Conservation (phyloP, 1,284 basidiomycete genomes). For the Rhodofomes roseus region DNA sequence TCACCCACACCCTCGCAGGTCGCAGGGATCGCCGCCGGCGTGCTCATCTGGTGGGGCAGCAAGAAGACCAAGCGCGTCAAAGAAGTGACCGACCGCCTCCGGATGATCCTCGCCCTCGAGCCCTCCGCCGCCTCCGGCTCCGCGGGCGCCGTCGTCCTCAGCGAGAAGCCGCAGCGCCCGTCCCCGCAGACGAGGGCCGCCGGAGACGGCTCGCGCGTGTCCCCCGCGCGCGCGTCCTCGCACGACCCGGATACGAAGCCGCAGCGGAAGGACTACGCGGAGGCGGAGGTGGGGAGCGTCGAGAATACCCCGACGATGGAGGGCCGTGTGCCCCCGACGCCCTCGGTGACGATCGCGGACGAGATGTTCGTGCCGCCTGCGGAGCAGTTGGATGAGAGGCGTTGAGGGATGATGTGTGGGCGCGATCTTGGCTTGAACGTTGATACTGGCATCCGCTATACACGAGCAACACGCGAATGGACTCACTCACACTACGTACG, state of each 20-base stretch:
- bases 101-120: constrained; percentile 58
- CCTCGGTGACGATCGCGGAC: constrained; percentile 27
- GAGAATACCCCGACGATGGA: not conserved
- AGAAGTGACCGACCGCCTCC: constrained; percentile 68
- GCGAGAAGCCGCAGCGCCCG: constrained; percentile 2
- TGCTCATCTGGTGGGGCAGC: constrained; percentile 79
- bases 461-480: not conserved
- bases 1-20: constrained; percentile 13
- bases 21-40: constrained; percentile 69
- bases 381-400: constrained; percentile 1
- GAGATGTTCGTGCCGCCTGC: constrained; percentile 31
- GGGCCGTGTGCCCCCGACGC: constrained; percentile 2
- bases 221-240: not conserved
- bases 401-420: not conserved
- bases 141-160: not conserved
- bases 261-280: constrained; percentile 10
- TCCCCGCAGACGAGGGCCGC: no score
- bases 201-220: not conserved
- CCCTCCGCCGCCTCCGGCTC: not conserved
- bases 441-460: not conserved
- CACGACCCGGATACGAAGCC: not conserved
- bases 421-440: not conserved
- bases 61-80: constrained; percentile 74
- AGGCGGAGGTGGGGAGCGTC: not conserved
- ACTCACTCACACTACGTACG: not conserved